Evolutionary conservation across 495 filamentous ascomycete species (phyloP).

Genomic region (Podospora comata): DNA sequence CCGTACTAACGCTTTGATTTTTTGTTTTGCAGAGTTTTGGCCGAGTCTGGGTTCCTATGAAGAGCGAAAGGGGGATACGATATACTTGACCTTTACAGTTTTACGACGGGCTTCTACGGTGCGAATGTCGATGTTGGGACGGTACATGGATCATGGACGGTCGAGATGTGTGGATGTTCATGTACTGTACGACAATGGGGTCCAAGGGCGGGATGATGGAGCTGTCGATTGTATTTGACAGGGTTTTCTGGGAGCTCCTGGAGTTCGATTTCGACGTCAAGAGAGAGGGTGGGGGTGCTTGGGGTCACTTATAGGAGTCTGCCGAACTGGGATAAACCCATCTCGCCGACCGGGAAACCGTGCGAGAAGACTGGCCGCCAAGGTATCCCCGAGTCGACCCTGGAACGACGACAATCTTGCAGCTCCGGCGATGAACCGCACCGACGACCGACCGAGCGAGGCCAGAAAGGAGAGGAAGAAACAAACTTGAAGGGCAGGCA

Average conservation of each 20-base stretch:
- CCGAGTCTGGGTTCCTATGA: slow-evolving; percentile 49
- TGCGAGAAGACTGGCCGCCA: not conserved
- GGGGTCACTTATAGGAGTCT: not conserved
- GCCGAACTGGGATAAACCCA: not conserved
- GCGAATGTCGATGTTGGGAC: not conserved
- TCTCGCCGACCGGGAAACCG: not conserved
- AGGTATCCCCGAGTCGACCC: not conserved
- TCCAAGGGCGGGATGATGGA: not conserved
- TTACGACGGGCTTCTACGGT: not conserved
- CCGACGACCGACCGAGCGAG: not conserved
- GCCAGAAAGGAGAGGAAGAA: not conserved
- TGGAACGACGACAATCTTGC: not conserved
- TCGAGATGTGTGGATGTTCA: not conserved
- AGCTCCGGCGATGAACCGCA: not conserved
- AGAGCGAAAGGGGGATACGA: not conserved
- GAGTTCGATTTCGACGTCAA: not conserved
- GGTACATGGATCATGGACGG: not conserved
- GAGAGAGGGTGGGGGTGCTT: not conserved
- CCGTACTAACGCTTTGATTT: not conserved
- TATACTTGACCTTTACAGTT: not conserved
- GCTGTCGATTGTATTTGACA: not conserved
- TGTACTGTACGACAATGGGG: not conserved
- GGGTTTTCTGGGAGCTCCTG: not conserved
- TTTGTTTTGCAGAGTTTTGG: slow-evolving; percentile 38
- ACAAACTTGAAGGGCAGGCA: not conserved